phyloP scores from a whole-genome alignment of 768 basidiomycete species.

The Lepiota subincarnata region DNA sequence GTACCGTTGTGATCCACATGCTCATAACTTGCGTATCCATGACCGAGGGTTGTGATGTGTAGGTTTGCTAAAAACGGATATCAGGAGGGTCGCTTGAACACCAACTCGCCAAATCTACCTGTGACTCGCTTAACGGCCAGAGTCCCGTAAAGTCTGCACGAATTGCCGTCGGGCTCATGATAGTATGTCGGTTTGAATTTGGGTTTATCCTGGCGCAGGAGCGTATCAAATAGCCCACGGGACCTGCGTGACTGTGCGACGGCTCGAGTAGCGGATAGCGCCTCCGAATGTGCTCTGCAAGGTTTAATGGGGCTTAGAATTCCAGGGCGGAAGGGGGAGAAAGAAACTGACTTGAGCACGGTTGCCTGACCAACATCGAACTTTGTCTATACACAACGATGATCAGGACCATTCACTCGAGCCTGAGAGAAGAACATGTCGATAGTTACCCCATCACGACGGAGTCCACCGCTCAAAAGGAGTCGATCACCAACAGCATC shows the following conservation, averaged over 20 bases:
- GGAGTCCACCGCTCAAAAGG: constrained; percentile 73
- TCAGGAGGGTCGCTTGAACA: background rate
- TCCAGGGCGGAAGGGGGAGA: too few species aligned
- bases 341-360: constrained; percentile 46
- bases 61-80: constrained; percentile 59
- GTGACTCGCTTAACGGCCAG: constrained; percentile 87
- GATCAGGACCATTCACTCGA: background rate
- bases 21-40: constrained; percentile 84
- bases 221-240: constrained; percentile 63
- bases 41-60: constrained; percentile 91
- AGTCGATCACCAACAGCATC: constrained; percentile 94
- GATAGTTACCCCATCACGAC: constrained; percentile 73
- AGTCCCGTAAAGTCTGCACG: constrained; percentile 85
- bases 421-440: background rate
- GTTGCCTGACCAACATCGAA: constrained; percentile 85
- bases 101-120: constrained; percentile 34
- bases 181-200: constrained; percentile 73
- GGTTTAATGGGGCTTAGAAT: constrained; percentile 3
- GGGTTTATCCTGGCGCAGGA: constrained; percentile 38
- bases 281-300: constrained; percentile 55
- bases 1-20: constrained; percentile 85
- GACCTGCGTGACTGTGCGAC: constrained; percentile 70
- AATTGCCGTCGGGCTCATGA: constrained; percentile 60
- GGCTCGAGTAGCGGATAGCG: constrained; percentile 66
- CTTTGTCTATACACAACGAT: constrained; percentile 42